Base-by-base conservation (phyloP, 1,139 yeast genomes). In the Candida glucosophila region DNA sequence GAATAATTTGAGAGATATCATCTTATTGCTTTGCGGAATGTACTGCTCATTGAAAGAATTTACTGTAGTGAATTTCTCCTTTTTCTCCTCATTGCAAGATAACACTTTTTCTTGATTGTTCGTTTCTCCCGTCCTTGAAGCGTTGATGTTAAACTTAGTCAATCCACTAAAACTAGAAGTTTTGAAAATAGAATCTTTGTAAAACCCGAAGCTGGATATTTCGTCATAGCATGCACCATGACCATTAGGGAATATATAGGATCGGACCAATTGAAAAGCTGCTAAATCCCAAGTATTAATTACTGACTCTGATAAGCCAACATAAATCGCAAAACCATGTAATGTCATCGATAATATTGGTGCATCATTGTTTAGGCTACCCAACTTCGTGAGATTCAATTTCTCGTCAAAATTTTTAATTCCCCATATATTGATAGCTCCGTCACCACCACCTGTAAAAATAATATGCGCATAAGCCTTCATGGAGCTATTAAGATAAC, bases 381-480 rank as follows among this genome's bases (percentile, higher is more conserved):
- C 54, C 20, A 63, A 33, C 22, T 48, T 48, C 5, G 25, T 27
- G 12, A 52, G 9, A 19, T 15, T 33, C 12, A 38, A 28, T 1
- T 19, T 21, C 2, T 20, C 26, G 15, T 37, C 29, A 7, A 25
- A 23, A 62, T 30, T 73, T 1, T 30, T 30, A 13, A 58, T 34
- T 2, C 60, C 58, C 98, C 98, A 90, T 9, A 86, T 51, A 39
- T 81, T 82, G 14, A 81, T 71, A 3, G 70, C 44, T 0, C 97
- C 97, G 52, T 90, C 97, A 25, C 97, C 97, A 26, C 95, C 95
- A 17, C 94, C 92, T 19, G 63, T 52, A 3, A 58, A 44, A 24
- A 63, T 43, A 13, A 48, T 31, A 25, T 39, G 40, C 5, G 36
- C 39, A 31, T 42, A 44, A 28, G 44, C 34, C 17, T 34, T 39